Conservation (phyloP, 2,329 filamentous ascomycete genomes). For the Alternaria brassicicola region DNA sequence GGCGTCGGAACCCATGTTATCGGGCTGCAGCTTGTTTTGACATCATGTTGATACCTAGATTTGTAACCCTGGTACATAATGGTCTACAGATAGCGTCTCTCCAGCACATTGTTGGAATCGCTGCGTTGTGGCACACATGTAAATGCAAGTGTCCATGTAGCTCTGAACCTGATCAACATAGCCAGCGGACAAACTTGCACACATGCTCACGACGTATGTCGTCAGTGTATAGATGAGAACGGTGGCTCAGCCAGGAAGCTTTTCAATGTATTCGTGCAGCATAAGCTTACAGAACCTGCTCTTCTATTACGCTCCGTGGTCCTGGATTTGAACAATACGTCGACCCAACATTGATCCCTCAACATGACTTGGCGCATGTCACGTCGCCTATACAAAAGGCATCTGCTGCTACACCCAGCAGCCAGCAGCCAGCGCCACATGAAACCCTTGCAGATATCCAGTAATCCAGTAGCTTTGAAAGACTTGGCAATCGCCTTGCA, state of each 20-base stretch:
- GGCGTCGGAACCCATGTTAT: background rate
- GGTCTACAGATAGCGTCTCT: background rate
- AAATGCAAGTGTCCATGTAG: background rate
- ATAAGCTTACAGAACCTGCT: background rate
- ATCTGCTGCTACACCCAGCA: no score
- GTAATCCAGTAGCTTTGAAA: background rate
- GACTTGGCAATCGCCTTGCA: no score
- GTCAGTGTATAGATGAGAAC: background rate
- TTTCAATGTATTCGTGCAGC: background rate
- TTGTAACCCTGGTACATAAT: background rate
- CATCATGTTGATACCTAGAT: background rate
- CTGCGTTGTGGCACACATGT: background rate
- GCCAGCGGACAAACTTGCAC: background rate
- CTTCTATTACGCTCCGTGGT: background rate
- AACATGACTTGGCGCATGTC: background rate
- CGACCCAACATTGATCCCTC: background rate
- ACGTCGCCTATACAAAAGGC: no score
- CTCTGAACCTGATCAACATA: background rate
- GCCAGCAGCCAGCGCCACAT: background rate
- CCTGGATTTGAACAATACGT: background rate
- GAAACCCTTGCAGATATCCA: no score
- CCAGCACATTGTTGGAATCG: background rate
- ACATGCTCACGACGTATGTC: background rate
- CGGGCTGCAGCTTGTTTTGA: background rate
- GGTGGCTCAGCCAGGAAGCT: background rate